These are phyloP conservation scores for Epichloe amarillans DNA, from an alignment of 2,329 filamentous ascomycete species.

Conservation along the genomic window DNA sequence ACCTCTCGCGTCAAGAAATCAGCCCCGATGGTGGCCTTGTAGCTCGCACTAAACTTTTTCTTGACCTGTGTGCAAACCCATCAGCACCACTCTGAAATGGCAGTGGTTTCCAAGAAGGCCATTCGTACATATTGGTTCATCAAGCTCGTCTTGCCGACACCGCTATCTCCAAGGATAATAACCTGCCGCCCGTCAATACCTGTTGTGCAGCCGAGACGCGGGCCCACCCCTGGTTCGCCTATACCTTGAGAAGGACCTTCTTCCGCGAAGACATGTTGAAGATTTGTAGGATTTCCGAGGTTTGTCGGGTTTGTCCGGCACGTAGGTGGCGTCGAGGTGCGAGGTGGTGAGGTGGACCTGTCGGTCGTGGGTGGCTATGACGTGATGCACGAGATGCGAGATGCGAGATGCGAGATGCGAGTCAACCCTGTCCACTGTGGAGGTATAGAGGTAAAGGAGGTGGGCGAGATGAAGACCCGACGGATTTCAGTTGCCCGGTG, in stretches of 20 bases:
- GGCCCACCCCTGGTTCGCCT: conserved; percentile 3
- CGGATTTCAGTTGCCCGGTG: not conserved
- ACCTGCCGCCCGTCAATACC: conserved; percentile 44
- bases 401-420: not conserved
- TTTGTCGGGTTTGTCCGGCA: no score
- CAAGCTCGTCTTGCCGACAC: conserved; percentile 97
- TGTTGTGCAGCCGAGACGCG: not conserved
- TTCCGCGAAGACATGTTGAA: conserved; percentile 62
- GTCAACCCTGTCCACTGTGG: not conserved
- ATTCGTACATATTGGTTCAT: conserved; percentile 99
- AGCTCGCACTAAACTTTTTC: conserved; percentile 99
- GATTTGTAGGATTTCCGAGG: conserved; percentile 1
- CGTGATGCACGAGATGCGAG: not conserved
- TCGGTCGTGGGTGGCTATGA: not conserved
- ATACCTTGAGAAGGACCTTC: conserved; percentile 84
- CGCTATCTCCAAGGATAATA: conserved; percentile 97
- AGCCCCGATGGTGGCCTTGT: conserved; percentile 98
- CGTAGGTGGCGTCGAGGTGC: not conserved
- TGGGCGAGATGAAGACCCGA: not conserved
- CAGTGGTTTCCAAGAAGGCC: conserved; percentile 7
- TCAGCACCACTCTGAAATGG: conserved; percentile 2
- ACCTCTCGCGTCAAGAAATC: conserved; percentile 98
- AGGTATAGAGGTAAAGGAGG: not conserved
- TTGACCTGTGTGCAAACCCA: conserved; percentile 58
- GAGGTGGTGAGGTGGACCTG: not conserved